A percentile compares a stretch with the other conserved stretches of the same genome.
These are phyloP conservation scores for Globisporangium cystogenes DNA, from an alignment of 352 stramenopile genomes.

Conservation along the genomic window DNA sequence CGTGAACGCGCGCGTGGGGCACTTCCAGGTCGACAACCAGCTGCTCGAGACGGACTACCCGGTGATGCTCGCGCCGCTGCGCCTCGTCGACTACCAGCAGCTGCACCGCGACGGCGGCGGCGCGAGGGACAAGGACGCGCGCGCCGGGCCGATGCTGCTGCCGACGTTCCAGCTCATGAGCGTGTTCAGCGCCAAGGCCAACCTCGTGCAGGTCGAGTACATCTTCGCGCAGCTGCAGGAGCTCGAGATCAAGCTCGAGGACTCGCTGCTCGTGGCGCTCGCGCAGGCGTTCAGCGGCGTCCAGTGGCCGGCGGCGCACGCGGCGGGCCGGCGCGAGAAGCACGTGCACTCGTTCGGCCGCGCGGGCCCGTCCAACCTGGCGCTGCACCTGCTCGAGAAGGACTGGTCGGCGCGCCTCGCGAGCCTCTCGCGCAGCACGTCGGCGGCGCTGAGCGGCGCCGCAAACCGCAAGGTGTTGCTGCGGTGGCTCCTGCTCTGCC, in stretches of 20 bases:
- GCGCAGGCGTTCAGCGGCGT: conserved; percentile 73
- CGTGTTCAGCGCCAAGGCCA: conserved; percentile 56
- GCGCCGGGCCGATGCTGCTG: conserved; percentile 32
- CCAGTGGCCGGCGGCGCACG: conserved; percentile 36
- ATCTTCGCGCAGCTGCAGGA: conserved; percentile 85
- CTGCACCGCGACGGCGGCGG: conserved; percentile 43
- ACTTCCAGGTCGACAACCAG: conserved; percentile 86
- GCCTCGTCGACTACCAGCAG: conserved; percentile 56
- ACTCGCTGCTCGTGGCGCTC: conserved; percentile 68
- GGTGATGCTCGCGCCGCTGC: conserved; percentile 67
- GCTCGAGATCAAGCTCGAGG: conserved; percentile 83
- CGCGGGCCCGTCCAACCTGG: conserved; percentile 28
- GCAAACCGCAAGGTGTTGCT: conserved; percentile 72
- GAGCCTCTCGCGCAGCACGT: conserved; percentile 26
- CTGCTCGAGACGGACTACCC: conserved; percentile 82
- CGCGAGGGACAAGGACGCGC: conserved; percentile 9
- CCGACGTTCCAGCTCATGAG: conserved; percentile 81
- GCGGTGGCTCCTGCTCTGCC: conserved; percentile 74
- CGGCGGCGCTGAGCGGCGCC: conserved; percentile 23
- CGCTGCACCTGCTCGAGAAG: conserved; percentile 43
- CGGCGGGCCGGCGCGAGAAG: conserved; percentile 16
- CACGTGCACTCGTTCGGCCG: conserved; percentile 3
- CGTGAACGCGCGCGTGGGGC: conserved; percentile 65
- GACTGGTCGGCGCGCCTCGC: conserved; percentile 47
- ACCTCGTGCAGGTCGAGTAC: conserved; percentile 80